phyloP scores from a whole-genome alignment of 2,329 filamentous ascomycete species.

The Verticillium dahliae region DNA sequence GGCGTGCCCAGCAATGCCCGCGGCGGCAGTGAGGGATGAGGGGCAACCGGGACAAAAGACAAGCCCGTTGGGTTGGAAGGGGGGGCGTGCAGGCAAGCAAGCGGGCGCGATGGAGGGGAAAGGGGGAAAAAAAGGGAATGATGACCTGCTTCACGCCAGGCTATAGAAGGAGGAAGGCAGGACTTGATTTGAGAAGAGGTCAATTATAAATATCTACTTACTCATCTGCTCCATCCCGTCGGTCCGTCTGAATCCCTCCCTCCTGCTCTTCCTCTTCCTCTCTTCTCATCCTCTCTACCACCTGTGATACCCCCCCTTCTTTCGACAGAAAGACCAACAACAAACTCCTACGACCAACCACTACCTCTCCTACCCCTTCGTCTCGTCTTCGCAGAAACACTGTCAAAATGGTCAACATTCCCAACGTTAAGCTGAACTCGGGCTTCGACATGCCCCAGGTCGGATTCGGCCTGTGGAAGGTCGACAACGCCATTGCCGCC shows the following conservation, averaged over 20 bases:
- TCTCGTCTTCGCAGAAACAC: background rate
- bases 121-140: background rate
- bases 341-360: conserved; percentile 58
- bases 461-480: conserved; percentile 79
- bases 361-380: background rate
- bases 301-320: conserved; percentile 34
- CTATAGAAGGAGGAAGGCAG: background rate
- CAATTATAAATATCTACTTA: conserved; percentile 3
- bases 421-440: conserved; percentile 56
- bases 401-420: conserved; percentile 17
- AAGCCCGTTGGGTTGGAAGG: background rate
- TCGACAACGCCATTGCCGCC: conserved; percentile 64
- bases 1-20: background rate
- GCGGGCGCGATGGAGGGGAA: background rate
- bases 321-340: conserved; percentile 38
- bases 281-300: conserved; percentile 25
- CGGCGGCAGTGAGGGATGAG: background rate
- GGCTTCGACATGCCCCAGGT: conserved; percentile 68
- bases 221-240: background rate
- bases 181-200: background rate
- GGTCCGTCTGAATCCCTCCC: background rate
- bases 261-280: background rate
- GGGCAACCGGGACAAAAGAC: background rate
- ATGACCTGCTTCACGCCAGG: background rate
- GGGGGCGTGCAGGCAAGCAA: background rate